These are phyloP conservation scores for Trypanosoma conorhini DNA, from an alignment of 208 protist genomes.

Conservation along the genomic window DNA sequence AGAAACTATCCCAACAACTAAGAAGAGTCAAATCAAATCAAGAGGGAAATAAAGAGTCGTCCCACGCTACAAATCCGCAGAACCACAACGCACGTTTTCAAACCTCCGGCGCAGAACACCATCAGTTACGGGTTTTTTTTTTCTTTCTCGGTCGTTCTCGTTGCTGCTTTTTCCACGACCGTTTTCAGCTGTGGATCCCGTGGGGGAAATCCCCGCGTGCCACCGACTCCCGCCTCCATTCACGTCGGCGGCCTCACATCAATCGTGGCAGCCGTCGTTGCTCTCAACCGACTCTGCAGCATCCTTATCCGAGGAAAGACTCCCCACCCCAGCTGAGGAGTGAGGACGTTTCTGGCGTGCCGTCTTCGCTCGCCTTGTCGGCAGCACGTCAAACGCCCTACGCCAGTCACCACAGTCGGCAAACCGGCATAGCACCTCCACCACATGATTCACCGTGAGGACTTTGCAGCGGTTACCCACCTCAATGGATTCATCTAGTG, in stretches of 20 bases:
- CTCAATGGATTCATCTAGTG: slow-evolving; percentile 75
- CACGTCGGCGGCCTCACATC: not conserved
- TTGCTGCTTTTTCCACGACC: not conserved
- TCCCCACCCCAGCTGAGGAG: not conserved
- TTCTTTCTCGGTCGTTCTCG: not conserved
- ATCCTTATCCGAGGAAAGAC: not conserved
- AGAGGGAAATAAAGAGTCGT: not conserved
- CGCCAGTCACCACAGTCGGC: slow-evolving; percentile 52
- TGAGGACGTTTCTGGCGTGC: slow-evolving; percentile 32
- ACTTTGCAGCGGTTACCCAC: slow-evolving; percentile 88
- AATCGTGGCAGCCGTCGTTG: not conserved
- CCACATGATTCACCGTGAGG: slow-evolving; percentile 90
- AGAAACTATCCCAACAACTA: not conserved
- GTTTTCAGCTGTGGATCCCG: not conserved
- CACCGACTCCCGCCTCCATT: not conserved
- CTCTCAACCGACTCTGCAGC: not conserved
- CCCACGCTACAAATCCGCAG: not conserved
- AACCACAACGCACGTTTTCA: not conserved
- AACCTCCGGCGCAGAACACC: no score
- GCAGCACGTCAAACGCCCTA: slow-evolving; percentile 70
- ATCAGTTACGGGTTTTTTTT: not conserved
- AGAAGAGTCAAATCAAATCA: not conserved
- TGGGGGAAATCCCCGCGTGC: not conserved
- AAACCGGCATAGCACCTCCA: slow-evolving; percentile 73
- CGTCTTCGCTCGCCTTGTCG: slow-evolving; percentile 53